phyloP scores from a whole-genome alignment of 495 filamentous ascomycete species.

The Podospora didyma region DNA sequence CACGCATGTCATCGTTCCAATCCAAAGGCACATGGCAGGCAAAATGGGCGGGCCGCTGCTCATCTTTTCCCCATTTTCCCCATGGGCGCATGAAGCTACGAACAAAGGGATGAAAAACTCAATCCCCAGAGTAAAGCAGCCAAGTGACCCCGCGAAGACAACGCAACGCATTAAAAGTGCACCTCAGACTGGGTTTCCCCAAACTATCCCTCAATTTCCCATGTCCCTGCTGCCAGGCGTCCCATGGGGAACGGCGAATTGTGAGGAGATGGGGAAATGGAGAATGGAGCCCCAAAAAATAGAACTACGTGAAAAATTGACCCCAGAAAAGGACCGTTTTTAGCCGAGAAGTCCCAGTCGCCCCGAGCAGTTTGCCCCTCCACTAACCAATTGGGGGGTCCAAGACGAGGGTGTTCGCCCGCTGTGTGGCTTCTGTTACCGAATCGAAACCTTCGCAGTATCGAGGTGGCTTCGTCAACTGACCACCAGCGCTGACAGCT shows the following conservation, averaged over 20 bases:
- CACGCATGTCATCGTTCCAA: not conserved
- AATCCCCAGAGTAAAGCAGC: not conserved
- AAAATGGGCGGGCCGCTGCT: not conserved
- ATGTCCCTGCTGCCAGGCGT: not conserved
- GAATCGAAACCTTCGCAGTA: not conserved
- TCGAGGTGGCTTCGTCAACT: not conserved
- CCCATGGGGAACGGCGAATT: not conserved
- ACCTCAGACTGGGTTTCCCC: not conserved
- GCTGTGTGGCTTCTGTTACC: too few species aligned
- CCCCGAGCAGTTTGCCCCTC: not conserved
- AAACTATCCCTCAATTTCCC: not conserved
- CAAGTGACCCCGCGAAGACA: not conserved
- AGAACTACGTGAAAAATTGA: not conserved
- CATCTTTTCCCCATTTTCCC: not conserved
- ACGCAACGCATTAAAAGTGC: not conserved
- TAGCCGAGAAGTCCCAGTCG: constrained; percentile 15
- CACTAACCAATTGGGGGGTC: not conserved
- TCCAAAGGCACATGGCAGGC: not conserved
- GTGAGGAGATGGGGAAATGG: not conserved
- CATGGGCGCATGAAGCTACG: not conserved
- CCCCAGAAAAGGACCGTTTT: constrained; percentile 32
- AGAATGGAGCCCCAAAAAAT: not conserved
- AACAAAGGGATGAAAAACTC: not conserved
- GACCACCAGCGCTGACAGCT: not conserved
- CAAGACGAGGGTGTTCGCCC: too few species aligned